A percentile compares a stretch with the other conserved stretches of the same genome.
Conservation (phyloP, 2,329 filamentous ascomycete genomes). For the Penicillium sp. region DNA sequence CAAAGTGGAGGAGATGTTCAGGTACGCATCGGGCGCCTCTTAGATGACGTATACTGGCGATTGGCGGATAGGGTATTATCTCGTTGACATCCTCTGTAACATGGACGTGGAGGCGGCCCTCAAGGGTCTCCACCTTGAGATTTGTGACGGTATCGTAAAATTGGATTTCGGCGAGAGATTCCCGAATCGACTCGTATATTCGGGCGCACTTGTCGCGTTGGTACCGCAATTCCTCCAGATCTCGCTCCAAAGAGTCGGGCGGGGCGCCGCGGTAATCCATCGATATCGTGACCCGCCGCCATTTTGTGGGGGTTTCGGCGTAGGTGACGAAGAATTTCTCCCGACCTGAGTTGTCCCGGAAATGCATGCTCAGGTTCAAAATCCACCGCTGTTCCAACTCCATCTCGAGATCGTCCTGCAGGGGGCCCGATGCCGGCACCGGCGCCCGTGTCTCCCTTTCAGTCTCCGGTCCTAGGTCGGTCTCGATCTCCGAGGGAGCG, state of each 20-base stretch:
- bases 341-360: constrained; percentile 84
- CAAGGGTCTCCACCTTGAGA: constrained; percentile 84
- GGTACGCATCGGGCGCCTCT: constrained; percentile 51
- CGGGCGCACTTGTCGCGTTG: constrained; percentile 90
- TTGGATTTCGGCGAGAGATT: constrained; percentile 88
- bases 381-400: constrained; percentile 93
- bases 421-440: constrained; percentile 17
- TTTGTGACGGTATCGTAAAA: constrained; percentile 97
- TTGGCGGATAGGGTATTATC: constrained; percentile 81
- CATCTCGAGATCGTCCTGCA: constrained; percentile 60
- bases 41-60: constrained; percentile 73
- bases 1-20: constrained; percentile 78
- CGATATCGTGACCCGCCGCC: constrained; percentile 89
- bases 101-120: constrained; percentile 88
- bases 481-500: constrained; percentile 22
- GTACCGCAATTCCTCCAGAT: constrained; percentile 73
- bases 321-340: constrained; percentile 99
- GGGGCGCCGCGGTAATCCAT: constrained; percentile 85
- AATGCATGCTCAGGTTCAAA: constrained; percentile 97
- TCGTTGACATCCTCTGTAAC: constrained; percentile 98
- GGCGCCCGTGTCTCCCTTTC: neutral
- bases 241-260: constrained; percentile 79
- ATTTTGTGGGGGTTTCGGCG: constrained; percentile 74
- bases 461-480: neutral
- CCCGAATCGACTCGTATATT: constrained; percentile 92